Evolutionary conservation across 2,329 filamentous ascomycete species (phyloP).

Genomic region (Gremmenia infestans): DNA sequence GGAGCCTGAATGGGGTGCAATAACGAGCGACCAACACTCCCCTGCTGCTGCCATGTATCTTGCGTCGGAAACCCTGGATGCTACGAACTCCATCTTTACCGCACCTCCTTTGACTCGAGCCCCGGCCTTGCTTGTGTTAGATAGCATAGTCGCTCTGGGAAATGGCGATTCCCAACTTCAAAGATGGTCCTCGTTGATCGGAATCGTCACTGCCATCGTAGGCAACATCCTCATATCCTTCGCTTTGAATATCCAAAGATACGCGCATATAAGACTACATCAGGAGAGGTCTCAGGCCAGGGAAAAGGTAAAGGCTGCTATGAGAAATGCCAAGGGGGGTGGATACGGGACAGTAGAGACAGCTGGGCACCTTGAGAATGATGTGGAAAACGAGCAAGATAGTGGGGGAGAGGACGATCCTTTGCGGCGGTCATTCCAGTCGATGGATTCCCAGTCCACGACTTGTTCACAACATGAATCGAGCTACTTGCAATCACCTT

Average conservation of each 20-base stretch:
- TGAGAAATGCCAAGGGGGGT: slow-evolving; percentile 28
- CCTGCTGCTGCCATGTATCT: slow-evolving; percentile 27
- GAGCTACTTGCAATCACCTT: slow-evolving; percentile 82
- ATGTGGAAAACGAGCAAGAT: slow-evolving; percentile 27
- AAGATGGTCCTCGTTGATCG: slow-evolving; percentile 89
- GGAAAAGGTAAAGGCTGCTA: slow-evolving; percentile 48
- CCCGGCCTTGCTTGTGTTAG: neutral
- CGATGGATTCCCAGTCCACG: slow-evolving; percentile 37
- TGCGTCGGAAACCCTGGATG: slow-evolving; percentile 15
- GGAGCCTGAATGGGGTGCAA: slow-evolving; percentile 20
- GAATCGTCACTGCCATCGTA: slow-evolving; percentile 85
- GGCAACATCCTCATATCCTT: slow-evolving; percentile 94
- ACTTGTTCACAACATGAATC: slow-evolving; percentile 38
- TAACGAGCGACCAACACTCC: slow-evolving; percentile 4
- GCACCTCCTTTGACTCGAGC: slow-evolving; percentile 3
- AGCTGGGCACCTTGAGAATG: slow-evolving; percentile 27
- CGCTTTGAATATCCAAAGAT: slow-evolving; percentile 92
- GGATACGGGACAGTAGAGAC: slow-evolving; percentile 40
- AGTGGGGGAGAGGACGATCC: slow-evolving; percentile 45
- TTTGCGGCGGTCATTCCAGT: slow-evolving; percentile 47
- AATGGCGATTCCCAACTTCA: slow-evolving; percentile 46
- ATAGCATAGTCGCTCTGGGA: neutral
- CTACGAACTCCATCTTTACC: slow-evolving; percentile 10
- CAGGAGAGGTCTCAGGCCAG: slow-evolving; percentile 59
- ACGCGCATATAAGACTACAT: slow-evolving; percentile 83